Evolutionary conservation across 1,284 basidiomycete genomes (phyloP).

Genomic region (Cutaneotrichosporon sp.): DNA sequence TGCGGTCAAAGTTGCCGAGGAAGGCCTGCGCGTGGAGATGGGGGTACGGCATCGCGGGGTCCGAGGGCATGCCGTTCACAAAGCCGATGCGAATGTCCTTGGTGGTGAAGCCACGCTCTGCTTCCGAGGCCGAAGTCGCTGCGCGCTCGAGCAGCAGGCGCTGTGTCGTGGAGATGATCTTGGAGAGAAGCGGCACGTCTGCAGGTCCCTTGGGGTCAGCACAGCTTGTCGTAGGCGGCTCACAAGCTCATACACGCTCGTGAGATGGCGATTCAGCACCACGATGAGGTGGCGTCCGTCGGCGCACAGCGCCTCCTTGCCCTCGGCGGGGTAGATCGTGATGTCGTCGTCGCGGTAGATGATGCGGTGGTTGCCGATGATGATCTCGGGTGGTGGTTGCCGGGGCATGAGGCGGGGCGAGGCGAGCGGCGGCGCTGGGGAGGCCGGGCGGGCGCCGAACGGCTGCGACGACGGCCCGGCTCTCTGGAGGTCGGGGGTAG

Average conservation of each 20-base stretch:
- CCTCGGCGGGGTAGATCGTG: constrained; percentile 40
- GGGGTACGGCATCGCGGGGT: constrained; percentile 45
- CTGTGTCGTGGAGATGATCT: constrained; percentile 38
- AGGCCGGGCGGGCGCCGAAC: not conserved
- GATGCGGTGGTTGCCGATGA: constrained; percentile 37
- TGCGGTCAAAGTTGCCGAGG: constrained; percentile 42
- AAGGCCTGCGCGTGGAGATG: constrained; percentile 53
- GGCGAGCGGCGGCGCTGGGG: not conserved
- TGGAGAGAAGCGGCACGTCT: constrained; percentile 47
- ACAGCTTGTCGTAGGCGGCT: constrained; percentile 19
- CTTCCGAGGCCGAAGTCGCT: not conserved
- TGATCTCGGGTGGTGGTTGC: constrained; percentile 13
- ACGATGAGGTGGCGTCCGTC: constrained; percentile 48
- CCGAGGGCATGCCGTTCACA: constrained; percentile 42
- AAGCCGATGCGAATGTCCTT: constrained; percentile 44
- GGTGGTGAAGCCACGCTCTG: constrained; percentile 14
- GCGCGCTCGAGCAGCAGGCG: constrained; percentile 26
- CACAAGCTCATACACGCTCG: constrained; percentile 50
- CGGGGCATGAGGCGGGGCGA: constrained; percentile 9
- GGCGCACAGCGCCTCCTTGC: constrained; percentile 40
- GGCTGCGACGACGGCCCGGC: constrained; percentile 10
- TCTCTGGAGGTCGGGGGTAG: constrained; percentile 21
- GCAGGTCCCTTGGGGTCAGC: constrained; percentile 36
- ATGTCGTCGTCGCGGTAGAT: constrained; percentile 44
- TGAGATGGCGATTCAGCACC: constrained; percentile 46